Percentiles rank a stretch among this genome's conserved stretches.
phyloP scores from a whole-genome alignment of 2,329 filamentous ascomycete genomes.

The Domatiomyces catenatus region DNA sequence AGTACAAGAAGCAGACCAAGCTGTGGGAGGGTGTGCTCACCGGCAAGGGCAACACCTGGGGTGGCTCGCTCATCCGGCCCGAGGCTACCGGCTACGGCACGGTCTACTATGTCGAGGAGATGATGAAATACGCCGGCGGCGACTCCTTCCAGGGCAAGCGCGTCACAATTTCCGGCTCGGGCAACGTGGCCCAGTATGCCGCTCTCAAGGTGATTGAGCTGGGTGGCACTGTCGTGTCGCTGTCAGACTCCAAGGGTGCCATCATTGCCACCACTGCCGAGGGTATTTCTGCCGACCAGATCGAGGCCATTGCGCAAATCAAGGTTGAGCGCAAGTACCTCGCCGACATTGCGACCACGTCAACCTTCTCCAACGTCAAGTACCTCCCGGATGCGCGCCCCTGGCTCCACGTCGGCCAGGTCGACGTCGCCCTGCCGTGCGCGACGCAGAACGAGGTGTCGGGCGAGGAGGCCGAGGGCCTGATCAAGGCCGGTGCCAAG shows the following conservation, averaged over 20 bases:
- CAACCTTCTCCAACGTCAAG: slow-evolving; percentile 52
- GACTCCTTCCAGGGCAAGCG: slow-evolving; percentile 81
- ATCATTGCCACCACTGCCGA: slow-evolving; percentile 58
- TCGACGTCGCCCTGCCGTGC: slow-evolving; percentile 82
- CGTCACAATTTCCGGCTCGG: slow-evolving; percentile 89
- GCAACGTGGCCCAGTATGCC: slow-evolving; percentile 95
- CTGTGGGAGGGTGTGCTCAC: slow-evolving; percentile 92
- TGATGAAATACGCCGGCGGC: slow-evolving; percentile 80
- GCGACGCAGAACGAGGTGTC: slow-evolving; percentile 97
- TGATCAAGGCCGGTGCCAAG: slow-evolving; percentile 60
- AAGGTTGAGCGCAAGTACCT: slow-evolving; percentile 80
- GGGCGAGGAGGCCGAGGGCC: slow-evolving; percentile 70
- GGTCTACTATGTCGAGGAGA: slow-evolving; percentile 66
- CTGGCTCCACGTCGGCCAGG: slow-evolving; percentile 76
- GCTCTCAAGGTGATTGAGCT: slow-evolving; percentile 94
- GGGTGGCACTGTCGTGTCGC: slow-evolving; percentile 77
- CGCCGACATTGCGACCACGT: slow-evolving; percentile 48
- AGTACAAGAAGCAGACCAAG: slow-evolving; percentile 78
- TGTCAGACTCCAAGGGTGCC: slow-evolving; percentile 81
- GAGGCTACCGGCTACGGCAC: slow-evolving; percentile 88
- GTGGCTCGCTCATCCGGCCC: slow-evolving; percentile 82
- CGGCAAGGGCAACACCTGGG: slow-evolving; percentile 86
- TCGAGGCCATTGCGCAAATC: slow-evolving; percentile 63
- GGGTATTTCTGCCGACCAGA: slow-evolving; percentile 63
- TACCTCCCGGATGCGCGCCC: slow-evolving; percentile 79